Evolutionary conservation across 2,329 filamentous ascomycete genomes (phyloP), one percentile per base, ranked within the genome.

Genomic region (Talaromyces funiculosus): DNA sequence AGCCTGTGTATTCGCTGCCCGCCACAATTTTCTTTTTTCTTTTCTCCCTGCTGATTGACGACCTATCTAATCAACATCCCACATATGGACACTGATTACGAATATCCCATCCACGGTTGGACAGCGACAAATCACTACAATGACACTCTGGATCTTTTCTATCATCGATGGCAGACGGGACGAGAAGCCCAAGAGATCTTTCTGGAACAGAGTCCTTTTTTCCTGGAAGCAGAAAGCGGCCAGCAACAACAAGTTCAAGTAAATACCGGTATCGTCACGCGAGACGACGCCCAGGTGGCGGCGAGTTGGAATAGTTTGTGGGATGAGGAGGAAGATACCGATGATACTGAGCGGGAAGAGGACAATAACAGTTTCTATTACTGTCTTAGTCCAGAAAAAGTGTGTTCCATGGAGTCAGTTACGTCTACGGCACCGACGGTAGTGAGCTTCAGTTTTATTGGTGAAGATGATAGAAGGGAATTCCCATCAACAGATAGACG

Each of bases 141-240:
- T 53, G 43, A 33, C 29, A 24, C 49, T 57, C 20, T 61, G 60
- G 60, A 61, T 61, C 54, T 61, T 61, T 31, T 61, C 60, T 33
- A 61, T 61, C 49, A 61, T 61, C 54, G 60, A 58, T 33, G 47
- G 54, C 16, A 57, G 60, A 43, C 43, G 24, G 47, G 43, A 31
- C 38, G 43, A 58, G 35, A 38, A 53, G 43, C 38, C 29, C 38
- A 61, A 58, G 56, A 58, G 24, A 37, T 45, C 54, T 29, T 55
- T 47, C 49, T 54, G 57, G 57, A 40, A 29, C 38, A 60, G 29
- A 47, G 24, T 40, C 37, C 31, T 43, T n/a, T 38, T 42, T 20
- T 26, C 38, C 29, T 60, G 37, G 57, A 60, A 45, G 26, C 57
- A 38, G 29, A 53, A 54, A 10, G 40, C 38, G 47, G 35, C 35